phyloP scores from a whole-genome alignment of 2,329 filamentous ascomycete genomes.

The Graphiopsis chlorocephala region DNA sequence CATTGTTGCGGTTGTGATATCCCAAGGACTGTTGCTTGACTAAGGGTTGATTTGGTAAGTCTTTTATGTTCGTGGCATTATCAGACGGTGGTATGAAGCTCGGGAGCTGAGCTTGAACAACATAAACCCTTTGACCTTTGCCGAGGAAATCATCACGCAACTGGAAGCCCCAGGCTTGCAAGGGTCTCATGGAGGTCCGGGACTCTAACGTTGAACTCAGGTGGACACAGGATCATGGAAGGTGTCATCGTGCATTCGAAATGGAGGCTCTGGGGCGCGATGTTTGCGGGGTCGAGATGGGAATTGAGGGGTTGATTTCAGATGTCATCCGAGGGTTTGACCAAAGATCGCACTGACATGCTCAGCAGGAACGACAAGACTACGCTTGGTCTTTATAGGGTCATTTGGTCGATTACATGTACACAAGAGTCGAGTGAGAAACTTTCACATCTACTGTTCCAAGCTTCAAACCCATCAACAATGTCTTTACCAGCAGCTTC shows the following conservation, averaged over 20 bases:
- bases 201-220: neutral
- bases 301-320: slow-evolving; percentile 6
- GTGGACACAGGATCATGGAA: neutral
- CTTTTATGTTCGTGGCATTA: neutral
- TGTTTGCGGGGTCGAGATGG: slow-evolving; percentile 5
- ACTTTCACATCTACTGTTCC: neutral
- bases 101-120: neutral
- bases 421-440: neutral
- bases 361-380: neutral
- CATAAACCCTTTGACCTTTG: neutral
- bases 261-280: neutral
- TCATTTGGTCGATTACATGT: neutral
- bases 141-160: neutral
- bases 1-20: slow-evolving; percentile 17
- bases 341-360: neutral
- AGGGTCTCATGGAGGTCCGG: neutral
- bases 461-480: neutral
- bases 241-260: neutral
- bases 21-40: neutral
- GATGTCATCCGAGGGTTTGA: slow-evolving; percentile 5
- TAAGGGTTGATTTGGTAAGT: neutral
- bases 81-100: neutral
- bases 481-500: slow-evolving; percentile 24
- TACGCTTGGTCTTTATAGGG: neutral
- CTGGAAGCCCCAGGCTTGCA: too few species aligned